Conservation (phyloP, 257 asterid species). For the Eustoma russellianum region DNA sequence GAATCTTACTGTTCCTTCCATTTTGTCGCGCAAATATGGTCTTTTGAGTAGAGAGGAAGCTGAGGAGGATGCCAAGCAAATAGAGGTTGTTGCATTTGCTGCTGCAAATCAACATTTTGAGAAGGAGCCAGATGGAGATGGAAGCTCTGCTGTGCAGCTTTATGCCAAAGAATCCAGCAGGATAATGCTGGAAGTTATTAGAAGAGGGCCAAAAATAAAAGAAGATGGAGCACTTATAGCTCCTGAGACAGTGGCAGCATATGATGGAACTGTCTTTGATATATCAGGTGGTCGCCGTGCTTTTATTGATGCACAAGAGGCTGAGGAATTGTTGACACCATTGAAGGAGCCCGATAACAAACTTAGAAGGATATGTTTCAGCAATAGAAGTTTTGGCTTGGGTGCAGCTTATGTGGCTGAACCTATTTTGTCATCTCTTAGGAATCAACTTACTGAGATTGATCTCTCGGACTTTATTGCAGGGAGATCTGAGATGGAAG, state of each 20-base stretch:
- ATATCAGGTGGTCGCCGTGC: constrained; percentile 77
- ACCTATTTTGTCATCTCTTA: constrained; percentile 58
- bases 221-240: constrained; percentile 33
- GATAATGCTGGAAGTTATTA: constrained; percentile 77
- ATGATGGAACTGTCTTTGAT: constrained; percentile 52
- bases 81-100: constrained; percentile 57
- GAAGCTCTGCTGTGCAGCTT: constrained; percentile 77
- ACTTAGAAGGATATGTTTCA: constrained; percentile 69
- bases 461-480: constrained; percentile 92
- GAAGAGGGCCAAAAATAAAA: constrained; percentile 56
- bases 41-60: constrained; percentile 68
- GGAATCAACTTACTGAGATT: constrained; percentile 59
- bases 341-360: constrained; percentile 48
- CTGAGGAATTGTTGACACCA: constrained; percentile 50
- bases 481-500: constrained; percentile 81
- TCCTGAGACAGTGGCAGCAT: constrained; percentile 33
- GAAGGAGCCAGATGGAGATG: constrained; percentile 82
- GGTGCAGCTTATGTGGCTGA: constrained; percentile 75
- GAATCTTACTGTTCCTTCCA: constrained; percentile 69
- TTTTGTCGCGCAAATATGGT: constrained; percentile 77
- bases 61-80: constrained; percentile 62
- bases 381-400: constrained; percentile 78
- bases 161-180: constrained; percentile 91
- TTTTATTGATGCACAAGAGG: constrained; percentile 48
- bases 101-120: constrained; percentile 59